phyloP scores from a whole-genome alignment of 23 red algal species.

The Chondrus crispus region DNA sequence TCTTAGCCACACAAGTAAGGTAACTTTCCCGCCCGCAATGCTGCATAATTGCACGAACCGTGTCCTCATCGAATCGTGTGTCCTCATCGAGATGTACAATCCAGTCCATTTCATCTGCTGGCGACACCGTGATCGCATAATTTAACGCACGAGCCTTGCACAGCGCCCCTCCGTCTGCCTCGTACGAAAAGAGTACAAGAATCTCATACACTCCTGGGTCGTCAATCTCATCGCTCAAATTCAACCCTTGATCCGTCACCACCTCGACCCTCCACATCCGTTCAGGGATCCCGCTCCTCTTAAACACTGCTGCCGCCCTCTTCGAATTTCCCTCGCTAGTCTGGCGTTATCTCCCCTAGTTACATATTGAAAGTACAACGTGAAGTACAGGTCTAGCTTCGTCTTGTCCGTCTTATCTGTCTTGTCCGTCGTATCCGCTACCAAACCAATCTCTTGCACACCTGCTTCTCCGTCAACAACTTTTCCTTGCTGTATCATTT shows the following conservation, averaged over 20 bases:
- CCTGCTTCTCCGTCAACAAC: too few relatives aligned
- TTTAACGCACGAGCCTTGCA: conserved; percentile 74
- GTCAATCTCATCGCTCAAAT: neutral
- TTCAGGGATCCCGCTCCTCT: conserved; percentile 1
- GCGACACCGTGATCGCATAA: conserved; percentile 48
- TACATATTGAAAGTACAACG: conserved; percentile 57
- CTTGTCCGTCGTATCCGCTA: too few relatives aligned
- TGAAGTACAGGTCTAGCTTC: conserved; percentile 21
- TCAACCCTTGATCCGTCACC: conserved; percentile 52
- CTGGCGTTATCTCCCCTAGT: conserved; percentile 57
- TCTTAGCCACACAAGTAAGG: conserved; percentile 10
- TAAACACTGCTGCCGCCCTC: conserved; percentile 26
- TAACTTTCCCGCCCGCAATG: conserved; percentile 46
- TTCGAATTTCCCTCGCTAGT: conserved; percentile 26
- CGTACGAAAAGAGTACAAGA: conserved; percentile 46
- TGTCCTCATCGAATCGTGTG: conserved; percentile 58
- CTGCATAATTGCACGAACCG: conserved; percentile 40
- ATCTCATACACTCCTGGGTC: conserved; percentile 19
- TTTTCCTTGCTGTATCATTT: neutral
- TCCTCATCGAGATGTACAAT: conserved; percentile 76
- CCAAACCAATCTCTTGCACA: too few relatives aligned
- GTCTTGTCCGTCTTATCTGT: too few relatives aligned
- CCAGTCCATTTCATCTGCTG: conserved; percentile 45
- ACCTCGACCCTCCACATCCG: conserved; percentile 61
- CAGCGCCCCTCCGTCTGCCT: conserved; percentile 22